phyloP scores from a whole-genome alignment of 129 eudicot species.

The Scalesia atractyloides region DNA sequence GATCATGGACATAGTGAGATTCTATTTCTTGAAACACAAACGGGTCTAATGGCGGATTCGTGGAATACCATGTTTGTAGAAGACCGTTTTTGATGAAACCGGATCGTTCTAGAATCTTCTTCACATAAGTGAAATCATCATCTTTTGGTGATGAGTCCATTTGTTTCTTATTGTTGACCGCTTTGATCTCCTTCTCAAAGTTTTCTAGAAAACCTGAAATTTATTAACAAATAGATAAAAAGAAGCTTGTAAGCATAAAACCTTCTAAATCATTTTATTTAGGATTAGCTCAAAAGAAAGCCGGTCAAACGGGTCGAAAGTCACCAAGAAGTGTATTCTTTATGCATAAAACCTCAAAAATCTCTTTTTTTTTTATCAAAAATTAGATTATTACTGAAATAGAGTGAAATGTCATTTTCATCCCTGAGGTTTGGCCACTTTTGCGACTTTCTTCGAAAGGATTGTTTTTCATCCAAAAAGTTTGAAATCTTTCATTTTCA shows the following conservation, averaged over 20 bases:
- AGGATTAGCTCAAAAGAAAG: neutral
- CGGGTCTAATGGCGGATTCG: slow-evolving; percentile 55
- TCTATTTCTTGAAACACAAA: slow-evolving; percentile 63
- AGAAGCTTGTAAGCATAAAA: slow-evolving; percentile 1
- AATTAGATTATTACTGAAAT: neutral
- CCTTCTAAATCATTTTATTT: neutral
- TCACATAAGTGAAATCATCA: slow-evolving; percentile 60
- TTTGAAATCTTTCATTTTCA: too few species aligned
- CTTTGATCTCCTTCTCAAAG: slow-evolving; percentile 21
- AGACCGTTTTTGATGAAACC: slow-evolving; percentile 50
- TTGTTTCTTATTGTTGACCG: slow-evolving; percentile 11
- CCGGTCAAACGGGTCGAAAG: neutral
- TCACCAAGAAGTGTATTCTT: neutral
- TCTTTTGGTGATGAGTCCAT: slow-evolving; percentile 22
- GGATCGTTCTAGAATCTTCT: slow-evolving; percentile 55
- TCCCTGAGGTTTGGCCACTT: too few species aligned
- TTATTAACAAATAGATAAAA: neutral
- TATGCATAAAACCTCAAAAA: neutral
- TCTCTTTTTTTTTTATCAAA: neutral
- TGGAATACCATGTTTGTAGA: slow-evolving; percentile 40
- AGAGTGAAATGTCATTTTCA: too few species aligned
- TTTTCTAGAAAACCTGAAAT: slow-evolving; percentile 34
- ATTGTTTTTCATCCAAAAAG: too few species aligned
- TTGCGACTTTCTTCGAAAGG: too few species aligned
- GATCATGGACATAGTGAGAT: slow-evolving; percentile 52